Evolutionary conservation across 1,284 basidiomycete genomes (phyloP), one percentile per base, ranked within the genome.

Genomic region (Acaromyces ingoldii): DNA sequence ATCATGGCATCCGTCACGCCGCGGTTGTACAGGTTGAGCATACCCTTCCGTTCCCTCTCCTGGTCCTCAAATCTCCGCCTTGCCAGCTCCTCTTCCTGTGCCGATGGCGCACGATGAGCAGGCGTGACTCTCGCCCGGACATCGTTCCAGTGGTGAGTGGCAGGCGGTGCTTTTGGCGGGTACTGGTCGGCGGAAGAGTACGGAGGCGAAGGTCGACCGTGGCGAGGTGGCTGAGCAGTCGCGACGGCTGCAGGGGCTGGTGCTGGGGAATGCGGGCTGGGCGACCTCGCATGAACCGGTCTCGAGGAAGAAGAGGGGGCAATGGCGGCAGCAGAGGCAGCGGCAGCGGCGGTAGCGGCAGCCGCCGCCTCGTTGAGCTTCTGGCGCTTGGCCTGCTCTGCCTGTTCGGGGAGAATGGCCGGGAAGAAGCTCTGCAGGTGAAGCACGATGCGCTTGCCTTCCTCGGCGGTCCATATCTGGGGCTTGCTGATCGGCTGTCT

Each of bases 1-100:
- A 74, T 67, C 72, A 74, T 72, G 24, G 63, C 54, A 39, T 74
- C 71, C 17, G 63, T 70, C 33, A 74, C 60, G 24, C 72, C 72
- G 33, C 72, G 70, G 15, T 58, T 53, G 40, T 65, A 65, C 30
- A 74, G 52, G 45, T 72, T 70, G 24, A 61, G 57, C 60, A 70
- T 72, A 22, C 70, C 72, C 6, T 57, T 57, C 6, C 59, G 62
- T 29, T 74, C 56, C 15, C 69, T 58, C 48, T 64, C 60, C 17
- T 65, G 51, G n/a, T n/a, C n/a, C n/a, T n/a, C n/a, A n/a, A n/a
- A n/a, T n/a, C n/a, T n/a, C n/a, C n/a, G n/a, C n/a, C n/a, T n/a
- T 1, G 57, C 63, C 21, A 36, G 21, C 11, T 36, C 25, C 17
- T 33, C 34, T 22, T 36, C 17, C 25, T 31, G n/a, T 22, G 13